Conservation (phyloP, 371 early-diverging fungal genomes). For the Lichtheimia hyalospora region DNA sequence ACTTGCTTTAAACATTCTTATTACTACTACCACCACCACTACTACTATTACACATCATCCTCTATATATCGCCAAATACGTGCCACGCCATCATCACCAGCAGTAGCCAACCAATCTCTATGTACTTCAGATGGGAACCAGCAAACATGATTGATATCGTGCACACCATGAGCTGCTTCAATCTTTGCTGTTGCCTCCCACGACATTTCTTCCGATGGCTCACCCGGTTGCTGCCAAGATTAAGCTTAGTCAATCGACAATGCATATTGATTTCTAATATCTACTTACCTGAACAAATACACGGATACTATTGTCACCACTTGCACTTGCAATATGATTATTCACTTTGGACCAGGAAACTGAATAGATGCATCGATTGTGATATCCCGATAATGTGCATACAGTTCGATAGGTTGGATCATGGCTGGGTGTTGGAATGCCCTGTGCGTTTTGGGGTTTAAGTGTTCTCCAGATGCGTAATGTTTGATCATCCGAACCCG, state of each 20-base stretch:
- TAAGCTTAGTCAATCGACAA: too few species aligned
- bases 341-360: slow-evolving; percentile 87
- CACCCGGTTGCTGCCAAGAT: background rate
- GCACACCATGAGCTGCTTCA: slow-evolving; percentile 74
- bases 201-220: slow-evolving; percentile 20
- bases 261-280: too few species aligned
- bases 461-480: slow-evolving; percentile 80
- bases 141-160: slow-evolving; percentile 85
- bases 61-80: slow-evolving; percentile 68
- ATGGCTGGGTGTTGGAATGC: slow-evolving; percentile 43
- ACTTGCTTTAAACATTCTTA: too few species aligned
- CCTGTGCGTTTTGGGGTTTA: slow-evolving; percentile 45
- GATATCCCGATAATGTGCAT: slow-evolving; percentile 64
- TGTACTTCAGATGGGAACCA: slow-evolving; percentile 78
- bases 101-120: slow-evolving; percentile 74
- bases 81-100: slow-evolving; percentile 87
- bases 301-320: slow-evolving; percentile 82
- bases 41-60: slow-evolving; percentile 13
- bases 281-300: slow-evolving; percentile 54
- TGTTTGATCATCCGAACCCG: slow-evolving; percentile 88
- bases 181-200: slow-evolving; percentile 43
- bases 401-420: slow-evolving; percentile 72
- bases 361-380: slow-evolving; percentile 84
- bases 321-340: slow-evolving; percentile 75
- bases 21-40: too few species aligned